A percentile compares a stretch with the other conserved stretches of the same genome.
Evolutionary conservation across 169 alveolate genomes (phyloP).

Genomic region (Cardiosporidium cionae): DNA sequence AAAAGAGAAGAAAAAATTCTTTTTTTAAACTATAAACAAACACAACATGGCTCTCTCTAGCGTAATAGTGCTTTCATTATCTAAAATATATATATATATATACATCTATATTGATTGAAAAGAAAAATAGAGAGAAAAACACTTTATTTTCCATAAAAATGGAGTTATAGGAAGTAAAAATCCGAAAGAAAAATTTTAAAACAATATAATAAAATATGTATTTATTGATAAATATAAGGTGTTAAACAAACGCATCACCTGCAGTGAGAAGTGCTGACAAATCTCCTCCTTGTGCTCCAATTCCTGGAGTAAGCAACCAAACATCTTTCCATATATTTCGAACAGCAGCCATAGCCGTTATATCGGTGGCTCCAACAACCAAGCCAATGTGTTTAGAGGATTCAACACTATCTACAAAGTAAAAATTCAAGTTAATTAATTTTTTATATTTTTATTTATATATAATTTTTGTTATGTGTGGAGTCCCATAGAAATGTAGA

Average conservation of each 20-base stretch:
- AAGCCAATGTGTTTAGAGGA: conserved; percentile 24
- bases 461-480: background rate
- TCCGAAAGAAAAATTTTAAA: background rate
- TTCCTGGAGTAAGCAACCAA: conserved; percentile 51
- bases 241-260: no score
- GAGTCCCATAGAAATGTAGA: no score
- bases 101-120: no score
- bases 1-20: no score
- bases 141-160: background rate
- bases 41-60: no score
- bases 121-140: no score
- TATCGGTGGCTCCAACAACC: conserved; percentile 49
- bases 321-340: conserved; percentile 31
- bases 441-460: background rate
- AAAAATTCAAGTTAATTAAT: background rate
- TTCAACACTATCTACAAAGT: background rate
- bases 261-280: conserved; percentile 28
- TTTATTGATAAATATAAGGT: no score
- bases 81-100: no score
- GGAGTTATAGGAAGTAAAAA: background rate
- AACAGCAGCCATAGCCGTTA: conserved; percentile 36
- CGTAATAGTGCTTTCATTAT: no score
- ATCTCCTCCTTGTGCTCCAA: conserved; percentile 58
- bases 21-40: no score
- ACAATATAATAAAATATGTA: background rate